Base-by-base conservation (phyloP, 2,329 filamentous ascomycete species). In the Acephala macrosclerotiorum region DNA sequence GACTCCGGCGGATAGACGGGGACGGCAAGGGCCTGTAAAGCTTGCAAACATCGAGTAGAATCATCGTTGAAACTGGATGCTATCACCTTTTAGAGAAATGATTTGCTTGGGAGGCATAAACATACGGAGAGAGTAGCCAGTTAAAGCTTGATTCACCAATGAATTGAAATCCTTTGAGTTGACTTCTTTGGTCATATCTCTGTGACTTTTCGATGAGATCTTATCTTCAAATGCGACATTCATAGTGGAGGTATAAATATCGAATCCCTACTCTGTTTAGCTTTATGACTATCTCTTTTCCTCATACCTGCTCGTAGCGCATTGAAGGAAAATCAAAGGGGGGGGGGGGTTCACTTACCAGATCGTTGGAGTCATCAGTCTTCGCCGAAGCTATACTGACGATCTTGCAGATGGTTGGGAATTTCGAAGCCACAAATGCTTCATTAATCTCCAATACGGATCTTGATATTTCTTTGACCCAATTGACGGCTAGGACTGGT, bases 391-490 rank as follows among this genome's bases (percentile, higher is more conserved):
- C 38, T 3, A 42, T 5, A 26, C 40, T 51, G 20, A 53, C 20
- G 2, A 55, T 55, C 18, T 33, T 51, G 16, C 29, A 26, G 25
- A 53, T 18, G 16, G 59, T 61, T n/a, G 59, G 59, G 9, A 61
- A 26, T 40, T 61, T 55, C 2, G 45, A 61, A 40, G 36, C 33
- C 8, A 53, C 16, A 53, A 61, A 61, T 40, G 45, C 35, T 3
- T 36, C 59, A 38, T 61, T 61, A n/a, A 61, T 55, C 11, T 61
- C 59, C 7, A 55, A 35, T 42, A 61, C 16, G 2, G 59, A 61
- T 57, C 58, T 58, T 40, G 45, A 61, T 12, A 65, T 36, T 55
- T 65, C 58, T 29, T 58, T 29, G 51, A 61, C 53, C 9, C 18
- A 33, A 16, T 25, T 55, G 16, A 61, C 14, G 14, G 59, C 59